Evolutionary conservation across 75 land plant genomes (phyloP).

Genomic region (Picea sitchensis): DNA sequence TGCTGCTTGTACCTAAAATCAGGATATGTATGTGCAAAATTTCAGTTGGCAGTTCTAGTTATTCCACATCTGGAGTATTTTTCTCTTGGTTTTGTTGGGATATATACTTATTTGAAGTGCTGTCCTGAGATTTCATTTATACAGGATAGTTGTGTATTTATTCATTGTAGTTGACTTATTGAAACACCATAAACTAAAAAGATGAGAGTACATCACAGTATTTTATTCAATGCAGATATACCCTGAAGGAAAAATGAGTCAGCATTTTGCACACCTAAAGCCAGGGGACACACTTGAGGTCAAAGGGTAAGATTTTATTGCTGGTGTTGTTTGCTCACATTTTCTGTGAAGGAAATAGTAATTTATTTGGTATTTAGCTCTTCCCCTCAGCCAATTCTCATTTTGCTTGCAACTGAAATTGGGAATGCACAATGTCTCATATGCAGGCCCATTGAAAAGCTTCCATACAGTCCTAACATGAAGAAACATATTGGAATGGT

Average conservation of each 20-base stretch:
- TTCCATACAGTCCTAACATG: constrained; percentile 88
- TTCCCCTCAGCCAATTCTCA: not conserved
- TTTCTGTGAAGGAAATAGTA: not conserved
- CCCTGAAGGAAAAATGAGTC: constrained; percentile 98
- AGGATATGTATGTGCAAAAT: too few relatives aligned
- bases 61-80: not conserved
- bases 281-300: constrained; percentile 93
- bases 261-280: constrained; percentile 76
- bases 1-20: not conserved
- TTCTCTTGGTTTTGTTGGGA: not conserved
- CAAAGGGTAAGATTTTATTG: constrained; percentile 67
- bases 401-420: not conserved
- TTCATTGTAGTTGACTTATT: not conserved
- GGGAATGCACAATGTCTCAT: not conserved
- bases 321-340: not conserved
- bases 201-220: not conserved
- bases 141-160: not conserved
- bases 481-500: constrained; percentile 98
- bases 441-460: constrained; percentile 88
- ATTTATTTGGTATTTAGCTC: not conserved
- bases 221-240: constrained; percentile 50
- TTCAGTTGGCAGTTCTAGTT: too few relatives aligned
- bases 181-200: not conserved
- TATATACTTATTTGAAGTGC: not conserved
- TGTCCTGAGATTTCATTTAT: not conserved